Percentiles rank a stretch among this genome's conserved stretches.
phyloP scores from a whole-genome alignment of 2,329 filamentous ascomycete genomes.

The Thielaviopsis ethacetica region DNA sequence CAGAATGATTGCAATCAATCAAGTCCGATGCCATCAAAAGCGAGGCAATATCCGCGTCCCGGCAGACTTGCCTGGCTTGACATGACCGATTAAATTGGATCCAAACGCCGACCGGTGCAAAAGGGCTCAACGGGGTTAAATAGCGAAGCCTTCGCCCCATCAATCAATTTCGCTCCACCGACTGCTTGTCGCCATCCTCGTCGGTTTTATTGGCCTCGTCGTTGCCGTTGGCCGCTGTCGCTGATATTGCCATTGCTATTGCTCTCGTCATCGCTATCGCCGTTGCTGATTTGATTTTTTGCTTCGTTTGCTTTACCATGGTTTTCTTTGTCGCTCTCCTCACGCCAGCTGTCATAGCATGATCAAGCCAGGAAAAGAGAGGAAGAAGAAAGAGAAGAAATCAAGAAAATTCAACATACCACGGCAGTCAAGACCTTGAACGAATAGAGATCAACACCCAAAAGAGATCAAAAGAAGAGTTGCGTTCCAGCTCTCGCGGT shows the following conservation, averaged over 20 bases:
- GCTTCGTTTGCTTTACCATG: background rate
- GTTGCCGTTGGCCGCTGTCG: background rate
- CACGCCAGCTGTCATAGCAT: too few species aligned
- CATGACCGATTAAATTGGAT: background rate
- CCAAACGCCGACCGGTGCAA: background rate
- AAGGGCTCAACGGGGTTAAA: background rate
- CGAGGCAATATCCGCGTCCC: background rate
- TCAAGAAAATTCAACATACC: slow-evolving; percentile 1
- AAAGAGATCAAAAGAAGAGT: slow-evolving; percentile 5
- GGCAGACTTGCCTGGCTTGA: background rate
- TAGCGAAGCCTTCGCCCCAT: background rate
- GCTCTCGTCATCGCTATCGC: too few species aligned
- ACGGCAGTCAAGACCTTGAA: background rate
- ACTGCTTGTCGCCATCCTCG: background rate
- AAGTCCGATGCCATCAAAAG: too few species aligned
- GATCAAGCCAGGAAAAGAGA: background rate
- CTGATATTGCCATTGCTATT: too few species aligned
- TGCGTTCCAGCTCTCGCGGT: slow-evolving; percentile 7
- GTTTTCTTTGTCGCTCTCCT: background rate
- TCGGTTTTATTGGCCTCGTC: background rate
- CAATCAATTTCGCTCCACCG: background rate
- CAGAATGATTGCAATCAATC: too few species aligned
- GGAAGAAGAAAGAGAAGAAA: background rate
- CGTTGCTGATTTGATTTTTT: background rate
- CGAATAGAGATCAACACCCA: background rate